Conservation (phyloP, 495 filamentous ascomycete species). For the Neurospora sublineolata region DNA sequence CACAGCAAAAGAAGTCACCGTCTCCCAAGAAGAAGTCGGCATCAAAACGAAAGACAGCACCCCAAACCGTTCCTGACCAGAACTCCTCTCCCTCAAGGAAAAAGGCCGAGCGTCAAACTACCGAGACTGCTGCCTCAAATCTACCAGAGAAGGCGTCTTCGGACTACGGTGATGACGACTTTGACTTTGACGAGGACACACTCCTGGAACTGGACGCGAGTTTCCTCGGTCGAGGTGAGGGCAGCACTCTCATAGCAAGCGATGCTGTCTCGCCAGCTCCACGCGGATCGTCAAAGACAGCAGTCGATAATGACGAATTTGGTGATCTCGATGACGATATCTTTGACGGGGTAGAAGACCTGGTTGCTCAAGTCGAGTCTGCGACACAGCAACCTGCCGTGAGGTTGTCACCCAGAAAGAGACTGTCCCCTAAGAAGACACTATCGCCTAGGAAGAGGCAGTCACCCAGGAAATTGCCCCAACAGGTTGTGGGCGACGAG, state of each 20-base stretch:
- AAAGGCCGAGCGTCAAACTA: neutral
- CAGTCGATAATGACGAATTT: conserved; percentile 25
- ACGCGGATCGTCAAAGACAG: neutral
- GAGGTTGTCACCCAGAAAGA: neutral
- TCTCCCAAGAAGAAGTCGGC: conserved; percentile 20
- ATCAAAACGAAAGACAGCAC: neutral
- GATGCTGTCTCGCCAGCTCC: conserved; percentile 14
- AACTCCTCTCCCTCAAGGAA: neutral
- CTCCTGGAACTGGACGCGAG: conserved; percentile 40
- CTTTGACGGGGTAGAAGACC: conserved; percentile 44
- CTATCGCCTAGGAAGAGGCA: neutral
- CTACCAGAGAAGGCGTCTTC: conserved; percentile 24
- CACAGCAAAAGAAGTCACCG: conserved; percentile 15
- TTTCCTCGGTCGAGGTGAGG: conserved; percentile 36
- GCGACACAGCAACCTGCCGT: neutral
- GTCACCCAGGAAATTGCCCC: neutral
- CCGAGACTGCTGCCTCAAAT: neutral
- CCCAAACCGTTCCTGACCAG: neutral
- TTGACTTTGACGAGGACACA: conserved; percentile 39
- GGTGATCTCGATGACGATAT: conserved; percentile 54
- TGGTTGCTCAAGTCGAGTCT: conserved; percentile 41
- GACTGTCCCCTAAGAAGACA: neutral
- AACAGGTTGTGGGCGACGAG: neutral
- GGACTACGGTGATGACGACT: conserved; percentile 37
- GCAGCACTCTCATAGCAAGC: conserved; percentile 39